Percentiles rank a stretch among this genome's conserved stretches.
Evolutionary conservation across 495 filamentous ascomycete species (phyloP).

Genomic region (Bathelium albidoporum): DNA sequence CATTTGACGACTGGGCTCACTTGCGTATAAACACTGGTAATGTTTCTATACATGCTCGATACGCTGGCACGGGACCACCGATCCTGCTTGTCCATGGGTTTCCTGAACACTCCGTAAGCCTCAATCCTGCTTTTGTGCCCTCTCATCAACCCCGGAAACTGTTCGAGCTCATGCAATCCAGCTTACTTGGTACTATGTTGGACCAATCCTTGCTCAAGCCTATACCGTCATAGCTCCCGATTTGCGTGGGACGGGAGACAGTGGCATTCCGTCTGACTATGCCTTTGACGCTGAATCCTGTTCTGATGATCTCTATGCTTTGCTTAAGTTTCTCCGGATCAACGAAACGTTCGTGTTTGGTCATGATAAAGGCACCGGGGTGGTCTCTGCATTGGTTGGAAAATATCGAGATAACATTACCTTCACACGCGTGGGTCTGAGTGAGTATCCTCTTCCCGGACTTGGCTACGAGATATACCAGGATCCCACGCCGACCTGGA

Average conservation of each 20-base stretch:
- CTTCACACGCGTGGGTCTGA: slow-evolving; percentile 18
- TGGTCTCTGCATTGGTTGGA: slow-evolving; percentile 28
- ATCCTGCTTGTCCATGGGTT: slow-evolving; percentile 34
- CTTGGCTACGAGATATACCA: slow-evolving; percentile 28
- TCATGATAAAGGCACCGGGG: slow-evolving; percentile 36
- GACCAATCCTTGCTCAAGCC: slow-evolving; percentile 47
- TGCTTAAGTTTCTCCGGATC: slow-evolving; percentile 35
- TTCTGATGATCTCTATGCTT: slow-evolving; percentile 29
- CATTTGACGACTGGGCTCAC: slow-evolving; percentile 29
- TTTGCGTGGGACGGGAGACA: slow-evolving; percentile 33
- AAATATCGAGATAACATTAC: slow-evolving; percentile 24
- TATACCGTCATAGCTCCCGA: slow-evolving; percentile 39
- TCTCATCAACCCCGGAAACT: not conserved
- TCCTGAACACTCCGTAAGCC: slow-evolving; percentile 29
- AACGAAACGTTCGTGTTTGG: slow-evolving; percentile 28
- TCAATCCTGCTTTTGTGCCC: not conserved
- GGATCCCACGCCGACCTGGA: slow-evolving; percentile 22
- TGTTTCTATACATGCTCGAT: slow-evolving; percentile 34
- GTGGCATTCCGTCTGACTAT: slow-evolving; percentile 24
- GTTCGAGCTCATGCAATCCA: not conserved
- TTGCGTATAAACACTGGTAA: slow-evolving; percentile 30
- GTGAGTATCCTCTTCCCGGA: slow-evolving; percentile 34
- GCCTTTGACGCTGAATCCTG: slow-evolving; percentile 29
- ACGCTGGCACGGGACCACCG: slow-evolving; percentile 32
- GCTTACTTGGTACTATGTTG: slow-evolving; percentile 45